Conservation (phyloP, 495 filamentous ascomycete genomes). For the Daldinia bambusicola region DNA sequence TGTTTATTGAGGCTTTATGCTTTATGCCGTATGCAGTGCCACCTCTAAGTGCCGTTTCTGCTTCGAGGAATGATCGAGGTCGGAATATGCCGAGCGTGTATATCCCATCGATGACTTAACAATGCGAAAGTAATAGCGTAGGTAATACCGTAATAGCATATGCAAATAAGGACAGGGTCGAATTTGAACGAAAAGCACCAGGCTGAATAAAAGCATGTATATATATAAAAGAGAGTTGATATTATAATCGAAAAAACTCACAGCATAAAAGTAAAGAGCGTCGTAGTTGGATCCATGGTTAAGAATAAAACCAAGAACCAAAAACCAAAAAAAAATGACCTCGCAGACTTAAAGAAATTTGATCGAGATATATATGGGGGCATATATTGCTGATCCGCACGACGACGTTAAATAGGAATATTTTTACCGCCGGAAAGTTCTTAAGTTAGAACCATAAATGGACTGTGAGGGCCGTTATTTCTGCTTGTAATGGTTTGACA, state of each 20-base stretch:
- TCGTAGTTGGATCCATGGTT: slow-evolving; percentile 73
- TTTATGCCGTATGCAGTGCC: slow-evolving; percentile 26
- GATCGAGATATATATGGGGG: not conserved
- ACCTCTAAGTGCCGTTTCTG: slow-evolving; percentile 13
- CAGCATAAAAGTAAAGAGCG: slow-evolving; percentile 79
- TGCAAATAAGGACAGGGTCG: slow-evolving; percentile 14
- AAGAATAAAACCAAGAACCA: not conserved
- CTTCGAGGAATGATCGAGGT: slow-evolving; percentile 7
- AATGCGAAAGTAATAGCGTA: slow-evolving; percentile 9
- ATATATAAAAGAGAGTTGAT: slow-evolving; percentile 20
- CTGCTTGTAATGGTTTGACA: slow-evolving; percentile 31
- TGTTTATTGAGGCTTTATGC: slow-evolving; percentile 24
- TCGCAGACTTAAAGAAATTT: slow-evolving; percentile 10
- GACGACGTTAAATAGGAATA: slow-evolving; percentile 9
- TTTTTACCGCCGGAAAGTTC: slow-evolving; percentile 33
- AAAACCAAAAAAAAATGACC: not conserved
- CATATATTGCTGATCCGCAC: slow-evolving; percentile 8
- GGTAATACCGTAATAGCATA: slow-evolving; percentile 7
- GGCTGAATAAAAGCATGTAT: slow-evolving; percentile 13
- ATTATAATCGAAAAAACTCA: slow-evolving; percentile 62
- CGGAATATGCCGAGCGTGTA: slow-evolving; percentile 35
- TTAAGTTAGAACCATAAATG: slow-evolving; percentile 34
- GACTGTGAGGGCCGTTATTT: slow-evolving; percentile 26
- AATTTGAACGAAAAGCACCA: slow-evolving; percentile 39
- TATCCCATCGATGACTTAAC: slow-evolving; percentile 7